Percentiles rank a stretch among this genome's conserved stretches.
phyloP scores from a whole-genome alignment of 1,284 basidiomycete species.

The Tylopilus orsonianus region DNA sequence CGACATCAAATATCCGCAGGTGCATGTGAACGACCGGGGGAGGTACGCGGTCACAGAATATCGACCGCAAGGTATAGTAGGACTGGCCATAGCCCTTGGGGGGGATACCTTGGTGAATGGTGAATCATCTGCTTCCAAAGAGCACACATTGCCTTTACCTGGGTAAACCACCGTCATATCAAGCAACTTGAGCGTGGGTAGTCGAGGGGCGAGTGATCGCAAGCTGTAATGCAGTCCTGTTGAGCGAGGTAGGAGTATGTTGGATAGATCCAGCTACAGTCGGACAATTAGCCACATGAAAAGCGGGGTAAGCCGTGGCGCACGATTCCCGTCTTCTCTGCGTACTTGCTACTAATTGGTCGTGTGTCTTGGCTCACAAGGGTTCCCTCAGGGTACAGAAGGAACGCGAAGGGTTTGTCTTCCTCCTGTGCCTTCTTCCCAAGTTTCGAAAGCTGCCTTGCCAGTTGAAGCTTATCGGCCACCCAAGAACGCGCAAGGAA shows the following conservation, averaged over 20 bases:
- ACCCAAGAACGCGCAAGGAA: conserved; percentile 88
- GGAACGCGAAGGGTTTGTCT: conserved; percentile 73
- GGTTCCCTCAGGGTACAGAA: conserved; percentile 94
- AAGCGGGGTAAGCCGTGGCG: conserved; percentile 35
- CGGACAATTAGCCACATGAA: conserved; percentile 8
- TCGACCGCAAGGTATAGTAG: conserved; percentile 86
- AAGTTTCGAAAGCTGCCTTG: conserved; percentile 54
- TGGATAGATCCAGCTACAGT: conserved; percentile 70
- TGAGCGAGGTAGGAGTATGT: conserved; percentile 84
- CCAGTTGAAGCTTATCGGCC: conserved; percentile 69
- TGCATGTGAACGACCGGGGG: conserved; percentile 90
- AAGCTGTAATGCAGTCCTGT: conserved; percentile 89
- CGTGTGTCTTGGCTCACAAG: conserved; percentile 82
- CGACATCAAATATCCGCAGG: conserved; percentile 72
- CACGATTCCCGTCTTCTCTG: conserved; percentile 80
- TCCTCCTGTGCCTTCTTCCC: conserved; percentile 60
- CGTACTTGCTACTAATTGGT: conserved; percentile 81
- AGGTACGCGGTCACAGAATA: conserved; percentile 81
- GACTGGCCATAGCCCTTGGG: conserved; percentile 73
- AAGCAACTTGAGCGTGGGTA: conserved; percentile 79
- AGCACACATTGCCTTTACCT: conserved; percentile 43
- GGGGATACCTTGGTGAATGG: conserved; percentile 54
- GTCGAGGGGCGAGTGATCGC: conserved; percentile 74
- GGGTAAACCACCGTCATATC: conserved; percentile 91
- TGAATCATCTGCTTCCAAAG: conserved; percentile 4